Percentiles rank a stretch among this genome's conserved stretches.
These are phyloP conservation scores for Amauroascus verrucosus DNA, from an alignment of 2,329 filamentous ascomycete genomes.

Conservation along the genomic window DNA sequence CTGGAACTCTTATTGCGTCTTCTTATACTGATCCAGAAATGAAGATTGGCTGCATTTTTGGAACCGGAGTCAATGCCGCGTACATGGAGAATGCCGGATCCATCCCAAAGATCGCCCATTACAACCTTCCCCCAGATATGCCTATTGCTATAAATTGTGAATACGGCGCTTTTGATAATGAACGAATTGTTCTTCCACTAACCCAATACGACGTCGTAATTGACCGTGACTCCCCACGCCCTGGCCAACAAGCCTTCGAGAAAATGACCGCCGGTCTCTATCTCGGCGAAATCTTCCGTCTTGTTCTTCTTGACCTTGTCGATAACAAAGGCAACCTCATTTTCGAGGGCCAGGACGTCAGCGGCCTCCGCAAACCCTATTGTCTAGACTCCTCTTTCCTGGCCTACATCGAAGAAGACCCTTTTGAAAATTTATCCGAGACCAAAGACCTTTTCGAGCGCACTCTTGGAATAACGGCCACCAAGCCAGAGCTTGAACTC, in stretches of 20 bases:
- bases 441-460: conserved; percentile 71
- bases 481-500: conserved; percentile 73
- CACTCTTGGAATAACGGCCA: conserved; percentile 61
- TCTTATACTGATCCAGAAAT: conserved; percentile 90
- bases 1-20: conserved; percentile 90
- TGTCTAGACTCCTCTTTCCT: conserved; percentile 87
- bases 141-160: conserved; percentile 97
- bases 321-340: conserved; percentile 64
- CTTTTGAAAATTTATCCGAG: conserved; percentile 89
- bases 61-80: conserved; percentile 93
- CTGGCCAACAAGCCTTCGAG: conserved; percentile 90
- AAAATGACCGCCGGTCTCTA: conserved; percentile 97
- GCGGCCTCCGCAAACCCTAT: conserved; percentile 73
- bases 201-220: conserved; percentile 80
- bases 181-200: conserved; percentile 73
- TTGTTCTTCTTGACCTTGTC: conserved; percentile 75
- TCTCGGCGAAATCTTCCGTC: conserved; percentile 85
- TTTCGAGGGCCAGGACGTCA: conserved; percentile 74
- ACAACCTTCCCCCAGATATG: conserved; percentile 73
- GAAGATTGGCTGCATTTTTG: conserved; percentile 96
- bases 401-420: conserved; percentile 86
- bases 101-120: conserved; percentile 85
- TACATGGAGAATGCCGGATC: conserved; percentile 92
- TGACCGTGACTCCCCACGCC: conserved; percentile 82
- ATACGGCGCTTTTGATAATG: conserved; percentile 94